phyloP scores from a whole-genome alignment of 257 asterid species.

The Salvia rosmarinus region DNA sequence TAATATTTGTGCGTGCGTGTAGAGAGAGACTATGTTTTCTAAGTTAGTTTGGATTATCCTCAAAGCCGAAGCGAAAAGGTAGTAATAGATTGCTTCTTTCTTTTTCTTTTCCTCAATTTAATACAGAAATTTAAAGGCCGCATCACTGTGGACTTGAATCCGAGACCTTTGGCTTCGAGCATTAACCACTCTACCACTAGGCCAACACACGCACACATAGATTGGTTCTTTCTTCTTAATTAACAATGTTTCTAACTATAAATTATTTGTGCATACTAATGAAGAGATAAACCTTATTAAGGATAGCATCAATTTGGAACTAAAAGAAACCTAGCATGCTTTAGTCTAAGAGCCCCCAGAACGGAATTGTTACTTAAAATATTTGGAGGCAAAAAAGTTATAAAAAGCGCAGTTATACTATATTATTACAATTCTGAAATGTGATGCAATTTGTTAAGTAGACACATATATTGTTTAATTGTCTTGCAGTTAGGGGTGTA shows the following conservation, averaged over 20 bases:
- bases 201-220: too few species aligned
- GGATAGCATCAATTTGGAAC: constrained; percentile 11
- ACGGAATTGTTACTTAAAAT: background rate
- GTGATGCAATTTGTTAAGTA: background rate
- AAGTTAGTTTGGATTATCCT: constrained; percentile 1
- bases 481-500: too few species aligned
- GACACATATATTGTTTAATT: too few species aligned
- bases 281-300: constrained; percentile 16
- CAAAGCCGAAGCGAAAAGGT: constrained; percentile 22
- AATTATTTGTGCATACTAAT: constrained; percentile 21
- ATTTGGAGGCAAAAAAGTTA: background rate
- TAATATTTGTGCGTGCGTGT: background rate
- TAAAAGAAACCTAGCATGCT: constrained; percentile 3
- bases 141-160: too few species aligned
- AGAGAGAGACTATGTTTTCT: background rate
- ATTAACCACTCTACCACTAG: too few species aligned
- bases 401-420: background rate
- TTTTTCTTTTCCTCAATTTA: too few species aligned
- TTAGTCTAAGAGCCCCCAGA: background rate
- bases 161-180: too few species aligned
- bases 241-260: background rate
- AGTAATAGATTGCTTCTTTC: background rate
- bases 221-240: background rate
- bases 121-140: too few species aligned
- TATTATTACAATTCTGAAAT: background rate